These are phyloP conservation scores for Pseudoscleropodium purum DNA, from an alignment of 225 moss, liverwort and hornwort genomes.

Conservation along the genomic window DNA sequence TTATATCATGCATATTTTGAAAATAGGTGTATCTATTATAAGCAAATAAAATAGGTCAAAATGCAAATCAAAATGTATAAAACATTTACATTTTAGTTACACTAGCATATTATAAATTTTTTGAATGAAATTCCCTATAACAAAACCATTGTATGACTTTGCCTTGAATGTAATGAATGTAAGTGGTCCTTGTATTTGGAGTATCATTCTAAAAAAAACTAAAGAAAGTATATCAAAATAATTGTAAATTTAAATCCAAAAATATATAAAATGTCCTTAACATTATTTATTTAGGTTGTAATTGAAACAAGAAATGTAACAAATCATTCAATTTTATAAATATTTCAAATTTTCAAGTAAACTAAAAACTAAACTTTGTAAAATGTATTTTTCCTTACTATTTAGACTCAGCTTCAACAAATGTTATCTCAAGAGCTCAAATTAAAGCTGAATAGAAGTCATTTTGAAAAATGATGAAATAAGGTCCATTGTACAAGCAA, in stretches of 20 bases:
- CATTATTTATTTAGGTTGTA: background rate
- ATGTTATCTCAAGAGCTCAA: background rate
- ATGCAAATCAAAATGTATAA: background rate
- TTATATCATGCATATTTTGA: background rate
- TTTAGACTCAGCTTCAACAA: background rate
- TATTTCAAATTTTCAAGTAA: background rate
- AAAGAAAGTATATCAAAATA: background rate
- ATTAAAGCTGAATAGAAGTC: background rate
- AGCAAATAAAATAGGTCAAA: background rate
- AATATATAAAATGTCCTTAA: background rate
- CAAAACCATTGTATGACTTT: background rate
- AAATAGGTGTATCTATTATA: background rate
- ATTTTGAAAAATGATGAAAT: background rate
- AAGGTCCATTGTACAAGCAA: background rate
- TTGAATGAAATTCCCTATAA: background rate
- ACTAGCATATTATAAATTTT: too few species aligned
- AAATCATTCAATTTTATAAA: background rate
- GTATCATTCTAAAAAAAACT: too few species aligned
- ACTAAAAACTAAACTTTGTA: background rate
- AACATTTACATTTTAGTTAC: background rate
- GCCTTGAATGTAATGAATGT: background rate
- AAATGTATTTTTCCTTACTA: background rate
- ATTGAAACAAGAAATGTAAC: too few species aligned
- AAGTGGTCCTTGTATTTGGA: fast-evolving
- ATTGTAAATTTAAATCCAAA: fast-evolving